Base-by-base conservation (phyloP, 1,139 yeast species). In the Nematodospora anomalae region DNA sequence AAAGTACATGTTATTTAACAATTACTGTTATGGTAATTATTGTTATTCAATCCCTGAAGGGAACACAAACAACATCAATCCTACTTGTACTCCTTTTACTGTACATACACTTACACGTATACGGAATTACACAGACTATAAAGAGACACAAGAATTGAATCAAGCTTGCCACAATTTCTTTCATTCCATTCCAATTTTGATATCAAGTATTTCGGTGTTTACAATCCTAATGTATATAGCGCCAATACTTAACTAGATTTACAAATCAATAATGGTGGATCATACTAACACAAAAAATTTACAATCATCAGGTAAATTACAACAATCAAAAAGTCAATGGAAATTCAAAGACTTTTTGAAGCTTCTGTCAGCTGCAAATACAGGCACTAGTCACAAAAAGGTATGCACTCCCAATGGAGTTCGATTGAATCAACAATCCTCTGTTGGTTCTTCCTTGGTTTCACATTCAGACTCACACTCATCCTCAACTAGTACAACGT, bases 171-270 rank as follows among this genome's bases (percentile, higher is more conserved):
- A n/a, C n/a, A n/a, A n/a, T n/a, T n/a, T n/a, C n/a, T n/a, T n/a
- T n/a, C n/a, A n/a, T n/a, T n/a, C n/a, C n/a, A n/a, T n/a, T n/a
- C n/a, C n/a, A n/a, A n/a, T n/a, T n/a, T n/a, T n/a, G n/a, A n/a
- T n/a, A n/a, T n/a, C n/a, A n/a, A n/a, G n/a, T n/a, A n/a, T n/a
- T n/a, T n/a, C n/a, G n/a, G 6, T 18, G 21, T 18, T 18, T 8
- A 18, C 21, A 18, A 18, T 18, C 21, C 21, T 18, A 18, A 18
- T 18, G 21, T 18, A 18, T 18, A 18, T 18, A 18, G 21, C 21
- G 21, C 21, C 21, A 18, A 18, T 18, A n/a, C n/a, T 18, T 18
- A 8, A 18, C 8, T 6, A 18, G 8, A 4, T 50, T 51, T 45
- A 45, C 11, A n/a, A n/a, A n/a, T 29, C 16, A 15, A 24, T 10